Base-by-base conservation (phyloP, 495 filamentous ascomycete genomes). In the Aspergillus saccharolyticus region DNA sequence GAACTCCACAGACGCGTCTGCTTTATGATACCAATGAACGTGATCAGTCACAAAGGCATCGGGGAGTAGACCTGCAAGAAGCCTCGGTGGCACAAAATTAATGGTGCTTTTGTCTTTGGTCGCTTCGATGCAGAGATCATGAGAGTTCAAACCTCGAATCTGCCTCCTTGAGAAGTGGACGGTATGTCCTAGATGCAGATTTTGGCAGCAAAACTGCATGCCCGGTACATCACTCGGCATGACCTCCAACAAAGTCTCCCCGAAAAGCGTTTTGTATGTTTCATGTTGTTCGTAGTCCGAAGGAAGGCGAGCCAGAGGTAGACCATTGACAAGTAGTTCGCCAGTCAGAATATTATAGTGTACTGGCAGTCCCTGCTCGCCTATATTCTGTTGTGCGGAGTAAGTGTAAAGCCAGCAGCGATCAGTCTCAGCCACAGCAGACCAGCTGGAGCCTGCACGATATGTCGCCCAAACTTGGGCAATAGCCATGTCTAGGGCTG, bases 11-110 rank as follows among this genome's bases (percentile, higher is more conserved):
- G 56, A 49, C 0, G 60, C 61, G 0, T 64, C 74, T 7, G 63
- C 48, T 1, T 82, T 1, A 46, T 85, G 67, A 17, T 85, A 69
- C 84, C 85, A 88, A 56, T 88, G 84, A 0, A 74, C 66, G 58
- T 69, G 81, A n/a, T 78, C 59, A 4, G 77, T 54, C 6, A 79
- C 56, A 42, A 86, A 81, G 0, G 62, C 56, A 0, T 44, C 52
- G 10, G 85, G 81, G n/a, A 86, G 66, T 25, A 68, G 68, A 1
- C 58, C 63, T 1, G n/a, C 7, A 0, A 87, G 63, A 19, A 74
- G 18, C 14, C 66, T 30, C 6, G 51, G 39, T 0, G 83, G 78
- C 15, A 86, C 53, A 0, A 82, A 64, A n/a, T n/a, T n/a, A n/a
- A n/a, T n/a, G n/a, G n/a, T n/a, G n/a, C n/a, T n/a, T n/a, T n/a